Evolutionary conservation across 306 rosid genomes (phyloP).

Genomic region (Quercus wislizeni): DNA sequence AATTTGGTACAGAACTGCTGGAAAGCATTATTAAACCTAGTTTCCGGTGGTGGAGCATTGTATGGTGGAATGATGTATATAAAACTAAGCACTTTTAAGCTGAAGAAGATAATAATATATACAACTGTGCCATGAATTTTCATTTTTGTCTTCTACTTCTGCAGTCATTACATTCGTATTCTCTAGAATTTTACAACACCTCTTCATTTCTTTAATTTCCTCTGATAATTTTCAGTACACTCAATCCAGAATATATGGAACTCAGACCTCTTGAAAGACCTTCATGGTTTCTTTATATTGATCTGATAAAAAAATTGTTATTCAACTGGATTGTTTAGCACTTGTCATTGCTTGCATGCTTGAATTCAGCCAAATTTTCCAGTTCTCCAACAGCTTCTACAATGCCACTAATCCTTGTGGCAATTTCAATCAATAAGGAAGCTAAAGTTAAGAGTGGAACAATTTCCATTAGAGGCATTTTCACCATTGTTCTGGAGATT

Average conservation of each 20-base stretch:
- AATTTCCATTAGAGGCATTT: conserved; percentile 44
- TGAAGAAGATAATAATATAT: too few relatives aligned
- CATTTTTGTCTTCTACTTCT: too few relatives aligned
- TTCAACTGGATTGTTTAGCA: conserved; percentile 6
- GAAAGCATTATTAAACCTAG: too few relatives aligned
- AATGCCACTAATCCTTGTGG: conserved; percentile 54
- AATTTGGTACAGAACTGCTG: too few relatives aligned
- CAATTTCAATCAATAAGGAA: conserved; percentile 61
- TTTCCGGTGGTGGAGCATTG: too few relatives aligned
- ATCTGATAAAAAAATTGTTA: neutral
- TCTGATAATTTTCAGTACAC: neutral
- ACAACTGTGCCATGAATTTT: too few relatives aligned
- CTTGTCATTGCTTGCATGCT: conserved; percentile 6
- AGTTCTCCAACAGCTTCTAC: conserved; percentile 60
- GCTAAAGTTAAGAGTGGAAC: conserved; percentile 57
- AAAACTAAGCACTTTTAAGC: too few relatives aligned
- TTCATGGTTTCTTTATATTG: conserved; percentile 1
- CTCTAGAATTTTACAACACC: neutral
- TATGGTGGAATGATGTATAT: too few relatives aligned
- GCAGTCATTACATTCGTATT: neutral
- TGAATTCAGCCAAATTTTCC: conserved; percentile 42
- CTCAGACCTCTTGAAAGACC: conserved; percentile 20
- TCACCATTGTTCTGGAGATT: neutral
- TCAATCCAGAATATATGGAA: neutral
- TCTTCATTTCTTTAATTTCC: neutral